phyloP scores from a whole-genome alignment of 306 rosid genomes.

The Quercus berberidifolia region DNA sequence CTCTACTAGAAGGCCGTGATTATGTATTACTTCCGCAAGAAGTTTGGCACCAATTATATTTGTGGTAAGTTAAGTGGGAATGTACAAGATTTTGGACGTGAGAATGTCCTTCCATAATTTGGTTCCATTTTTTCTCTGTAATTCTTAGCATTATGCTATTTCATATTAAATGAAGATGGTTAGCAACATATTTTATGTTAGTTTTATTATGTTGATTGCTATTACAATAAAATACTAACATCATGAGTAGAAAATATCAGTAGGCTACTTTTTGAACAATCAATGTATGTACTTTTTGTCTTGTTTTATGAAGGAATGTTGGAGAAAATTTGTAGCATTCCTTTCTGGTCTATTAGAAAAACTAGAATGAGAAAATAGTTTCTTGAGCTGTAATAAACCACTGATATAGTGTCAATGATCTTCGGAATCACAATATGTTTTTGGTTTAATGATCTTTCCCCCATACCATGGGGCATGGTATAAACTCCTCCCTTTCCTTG shows the following conservation, averaged over 20 bases:
- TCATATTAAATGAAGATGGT: neutral
- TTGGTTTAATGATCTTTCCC: no score
- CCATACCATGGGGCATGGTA: no score
- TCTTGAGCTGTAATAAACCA: neutral
- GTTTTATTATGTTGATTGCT: neutral
- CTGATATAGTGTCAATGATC: neutral
- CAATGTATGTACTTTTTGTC: neutral
- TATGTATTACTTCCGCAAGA: conserved; percentile 89
- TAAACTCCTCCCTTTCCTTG: no score
- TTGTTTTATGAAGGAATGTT: neutral
- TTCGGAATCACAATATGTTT: no score
- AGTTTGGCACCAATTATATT: conserved; percentile 80
- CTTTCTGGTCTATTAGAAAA: neutral
- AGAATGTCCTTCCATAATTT: neutral
- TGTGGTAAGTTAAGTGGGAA: conserved; percentile 47
- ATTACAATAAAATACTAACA: neutral
- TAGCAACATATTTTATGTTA: neutral
- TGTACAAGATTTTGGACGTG: conserved; percentile 18
- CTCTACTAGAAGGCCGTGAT: conserved; percentile 95
- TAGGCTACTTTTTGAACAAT: neutral
- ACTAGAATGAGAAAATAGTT: no score
- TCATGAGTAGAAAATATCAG: neutral
- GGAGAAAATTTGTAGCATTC: neutral
- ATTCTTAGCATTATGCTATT: conserved; percentile 1
- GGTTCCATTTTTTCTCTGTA: conserved; percentile 17